Evolutionary conservation across 176 grass and related monocot genomes (phyloP).

Genomic region (Rhynchospora tenuis): DNA sequence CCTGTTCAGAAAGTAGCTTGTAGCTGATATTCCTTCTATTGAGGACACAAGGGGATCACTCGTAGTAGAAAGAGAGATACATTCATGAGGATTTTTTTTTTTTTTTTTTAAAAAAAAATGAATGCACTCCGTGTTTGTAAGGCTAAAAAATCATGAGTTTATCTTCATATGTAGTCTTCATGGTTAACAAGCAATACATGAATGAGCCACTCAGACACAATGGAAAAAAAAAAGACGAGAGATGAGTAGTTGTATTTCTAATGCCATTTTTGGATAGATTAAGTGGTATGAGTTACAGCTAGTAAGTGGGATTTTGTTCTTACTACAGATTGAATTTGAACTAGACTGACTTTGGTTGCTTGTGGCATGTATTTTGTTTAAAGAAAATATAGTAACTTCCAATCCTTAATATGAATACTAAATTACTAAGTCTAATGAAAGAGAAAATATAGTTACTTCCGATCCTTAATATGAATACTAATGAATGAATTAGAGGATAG

Average conservation of each 20-base stretch:
- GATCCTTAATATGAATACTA: not conserved
- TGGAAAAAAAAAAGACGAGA: not conserved
- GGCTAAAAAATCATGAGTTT: not conserved
- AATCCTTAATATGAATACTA: not conserved
- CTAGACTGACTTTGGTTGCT: not conserved
- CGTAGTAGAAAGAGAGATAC: not conserved
- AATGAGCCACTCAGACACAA: not conserved
- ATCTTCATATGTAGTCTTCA: not conserved
- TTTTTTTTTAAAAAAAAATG: not conserved
- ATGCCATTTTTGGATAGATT: not conserved
- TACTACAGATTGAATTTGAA: not conserved
- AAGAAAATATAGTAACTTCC: not conserved
- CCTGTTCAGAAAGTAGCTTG: slow-evolving; percentile 56
- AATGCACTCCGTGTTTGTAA: not conserved
- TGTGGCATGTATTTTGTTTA: not conserved
- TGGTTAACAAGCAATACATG: not conserved
- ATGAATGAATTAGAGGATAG: not conserved
- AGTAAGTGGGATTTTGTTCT: not conserved
- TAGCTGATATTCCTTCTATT: not conserved
- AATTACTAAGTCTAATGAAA: no score
- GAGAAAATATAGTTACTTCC: not conserved
- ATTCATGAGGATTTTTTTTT: not conserved
- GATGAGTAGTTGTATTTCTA: not conserved
- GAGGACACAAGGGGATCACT: not conserved
- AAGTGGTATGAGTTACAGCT: not conserved